Base-by-base conservation (phyloP, 192 early-diverging fungal genomes). In the Gryganskiella cystojenkinii region DNA sequence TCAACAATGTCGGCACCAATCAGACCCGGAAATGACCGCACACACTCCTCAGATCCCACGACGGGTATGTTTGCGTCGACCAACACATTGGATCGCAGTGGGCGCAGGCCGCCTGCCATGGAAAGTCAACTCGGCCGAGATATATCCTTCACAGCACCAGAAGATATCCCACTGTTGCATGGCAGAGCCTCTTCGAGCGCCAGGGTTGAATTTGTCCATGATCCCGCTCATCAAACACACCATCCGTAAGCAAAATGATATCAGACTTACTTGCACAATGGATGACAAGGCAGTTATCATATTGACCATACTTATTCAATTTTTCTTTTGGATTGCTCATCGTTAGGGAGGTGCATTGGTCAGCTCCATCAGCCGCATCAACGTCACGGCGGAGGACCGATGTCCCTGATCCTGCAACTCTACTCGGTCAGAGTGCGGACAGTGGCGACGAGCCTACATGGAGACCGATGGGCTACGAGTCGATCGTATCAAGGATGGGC, bases 31-130 rank as follows among this genome's bases (percentile, higher is more conserved):
- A 53, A 50, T 30, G 67, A 69, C 19, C 46, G 67, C 28, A 69
- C 67, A 17, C 43, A 46, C 49, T 69, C 67, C 37, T 57, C 67
- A 7, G 67, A 69, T 28, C 67, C 67, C 17, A 69, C 67, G 28
- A 69, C 67, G 3, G 67, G 46, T 10, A 51, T 51, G 0, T 60
- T 58, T 37, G 57, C 57, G 13, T 69, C 67, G 5, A 69, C 67
- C 25, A 56, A 56, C 13, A 53, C 57, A 34, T 37, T 60, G 7
- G 67, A 69, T 33, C 20, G 28, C 30, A 53, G 56, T 19, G 67
- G 56, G 2, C 67, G 67, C 9, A 50, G 56, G 33, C 67, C 67
- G 7, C 24, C 55, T 28, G 49, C 35, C 10, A 13, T 69, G 35
- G 67, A 51, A 20, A 34, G 35, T 31, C 56, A 30, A 7, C 17